A percentile compares a stretch with the other conserved stretches of the same genome.
phyloP scores from a whole-genome alignment of 805 yeast genomes.

The Pichia ethanolica region DNA sequence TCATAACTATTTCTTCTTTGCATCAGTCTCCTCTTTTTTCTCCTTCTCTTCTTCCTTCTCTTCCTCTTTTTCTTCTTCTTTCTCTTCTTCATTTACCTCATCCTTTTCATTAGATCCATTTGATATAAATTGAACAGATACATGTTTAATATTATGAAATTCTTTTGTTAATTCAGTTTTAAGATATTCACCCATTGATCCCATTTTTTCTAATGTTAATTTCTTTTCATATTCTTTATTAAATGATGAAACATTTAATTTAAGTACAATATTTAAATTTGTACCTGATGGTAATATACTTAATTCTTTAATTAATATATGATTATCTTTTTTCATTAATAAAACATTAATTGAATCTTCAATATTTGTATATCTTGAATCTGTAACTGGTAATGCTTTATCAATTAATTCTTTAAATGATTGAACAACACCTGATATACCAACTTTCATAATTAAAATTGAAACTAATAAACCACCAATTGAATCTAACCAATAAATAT shows the following conservation, averaged over 20 bases:
- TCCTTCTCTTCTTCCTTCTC: not conserved
- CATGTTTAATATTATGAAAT: conserved; percentile 28
- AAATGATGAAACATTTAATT: conserved; percentile 25
- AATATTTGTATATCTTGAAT: conserved; percentile 40
- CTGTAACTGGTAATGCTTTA: conserved; percentile 47
- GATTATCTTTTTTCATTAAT: conserved; percentile 27
- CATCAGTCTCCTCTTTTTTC: not conserved
- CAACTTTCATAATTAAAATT: conserved; percentile 73
- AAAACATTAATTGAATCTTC: conserved; percentile 29
- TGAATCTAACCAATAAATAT: conserved; percentile 81
- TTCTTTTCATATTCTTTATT: conserved; percentile 24
- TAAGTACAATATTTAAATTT: conserved; percentile 35
- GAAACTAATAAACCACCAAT: conserved; percentile 89
- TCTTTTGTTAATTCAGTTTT: conserved; percentile 26
- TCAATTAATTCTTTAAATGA: conserved; percentile 77
- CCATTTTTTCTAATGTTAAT: conserved; percentile 28
- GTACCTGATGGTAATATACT: conserved; percentile 49
- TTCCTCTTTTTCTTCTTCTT: not conserved
- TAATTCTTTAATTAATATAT: conserved; percentile 31
- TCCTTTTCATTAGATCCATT: conserved; percentile 5
- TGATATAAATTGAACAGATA: conserved; percentile 28
- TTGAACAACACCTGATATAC: conserved; percentile 61
- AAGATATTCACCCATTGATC: conserved; percentile 21
- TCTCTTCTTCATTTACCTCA: conserved; percentile 5
- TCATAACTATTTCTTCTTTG: too few relatives aligned